Percentiles rank a stretch among this genome's conserved stretches.
Conservation (phyloP, 495 filamentous ascomycete genomes). For the Niebla homalea region DNA sequence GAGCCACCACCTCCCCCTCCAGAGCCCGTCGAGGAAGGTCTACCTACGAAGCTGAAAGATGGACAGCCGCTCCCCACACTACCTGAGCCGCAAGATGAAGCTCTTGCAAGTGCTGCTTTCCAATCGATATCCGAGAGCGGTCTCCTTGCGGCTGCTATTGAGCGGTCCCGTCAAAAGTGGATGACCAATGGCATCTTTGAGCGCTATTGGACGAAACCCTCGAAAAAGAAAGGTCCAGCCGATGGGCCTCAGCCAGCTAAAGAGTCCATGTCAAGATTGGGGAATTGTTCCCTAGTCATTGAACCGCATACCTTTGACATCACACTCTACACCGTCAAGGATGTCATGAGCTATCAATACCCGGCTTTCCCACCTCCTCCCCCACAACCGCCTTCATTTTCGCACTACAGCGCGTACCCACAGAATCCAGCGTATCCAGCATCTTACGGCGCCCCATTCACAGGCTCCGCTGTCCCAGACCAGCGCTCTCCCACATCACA, state of each 20-base stretch:
- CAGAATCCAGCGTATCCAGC: constrained; percentile 22
- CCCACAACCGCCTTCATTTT: constrained; percentile 22
- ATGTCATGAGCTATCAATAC: constrained; percentile 36
- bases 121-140: constrained; percentile 79
- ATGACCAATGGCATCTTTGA: constrained; percentile 77
- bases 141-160: constrained; percentile 68
- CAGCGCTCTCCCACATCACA: constrained; percentile 9
- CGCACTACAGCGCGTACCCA: constrained; percentile 15
- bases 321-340: constrained; percentile 75
- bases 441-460: constrained; percentile 18
- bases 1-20: constrained; percentile 22
- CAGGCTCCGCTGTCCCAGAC: not conserved
- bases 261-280: constrained; percentile 75
- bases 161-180: constrained; percentile 81
- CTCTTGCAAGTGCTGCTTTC: constrained; percentile 54
- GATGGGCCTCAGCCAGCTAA: constrained; percentile 71
- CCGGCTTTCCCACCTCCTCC: constrained; percentile 31
- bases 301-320: constrained; percentile 88
- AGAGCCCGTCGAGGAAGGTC: constrained; percentile 36
- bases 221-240: constrained; percentile 55
- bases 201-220: constrained; percentile 85
- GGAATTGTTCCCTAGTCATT: constrained; percentile 65
- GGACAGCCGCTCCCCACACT: constrained; percentile 64
- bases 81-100: constrained; percentile 49
- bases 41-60: constrained; percentile 51